Conservation (phyloP, 306 rosid genomes). For the Sindora glabra region DNA sequence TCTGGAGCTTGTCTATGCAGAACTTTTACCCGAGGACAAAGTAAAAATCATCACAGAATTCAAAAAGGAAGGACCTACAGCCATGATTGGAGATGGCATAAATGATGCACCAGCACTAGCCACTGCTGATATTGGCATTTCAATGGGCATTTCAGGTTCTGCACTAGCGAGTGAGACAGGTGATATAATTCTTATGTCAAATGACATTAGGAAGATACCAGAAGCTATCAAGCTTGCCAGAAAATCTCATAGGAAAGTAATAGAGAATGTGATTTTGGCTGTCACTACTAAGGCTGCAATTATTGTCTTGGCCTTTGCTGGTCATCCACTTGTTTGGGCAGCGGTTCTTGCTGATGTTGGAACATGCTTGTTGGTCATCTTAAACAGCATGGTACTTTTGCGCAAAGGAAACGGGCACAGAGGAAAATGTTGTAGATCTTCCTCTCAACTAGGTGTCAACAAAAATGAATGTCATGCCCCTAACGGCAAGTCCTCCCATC, state of each 20-base stretch:
- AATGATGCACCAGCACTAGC: slow-evolving; percentile 96
- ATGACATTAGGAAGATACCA: slow-evolving; percentile 76
- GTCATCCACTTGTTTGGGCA: slow-evolving; percentile 96
- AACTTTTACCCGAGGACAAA: slow-evolving; percentile 88
- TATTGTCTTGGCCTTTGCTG: slow-evolving; percentile 68
- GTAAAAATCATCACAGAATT: slow-evolving; percentile 56
- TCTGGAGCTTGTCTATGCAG: slow-evolving; percentile 63
- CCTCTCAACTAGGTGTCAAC: slow-evolving; percentile 23
- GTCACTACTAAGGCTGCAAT: slow-evolving; percentile 51
- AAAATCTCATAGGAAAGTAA: slow-evolving; percentile 49
- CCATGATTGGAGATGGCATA: slow-evolving; percentile 90
- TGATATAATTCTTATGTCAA: slow-evolving; percentile 71
- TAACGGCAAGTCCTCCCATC: slow-evolving; percentile 21
- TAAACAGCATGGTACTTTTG: slow-evolving; percentile 87
- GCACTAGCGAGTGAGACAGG: slow-evolving; percentile 89
- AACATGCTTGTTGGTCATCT: slow-evolving; percentile 71
- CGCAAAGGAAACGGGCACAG: slow-evolving; percentile 27
- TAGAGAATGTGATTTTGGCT: slow-evolving; percentile 57
- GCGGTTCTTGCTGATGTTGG: slow-evolving; percentile 98
- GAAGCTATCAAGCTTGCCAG: slow-evolving; percentile 72
- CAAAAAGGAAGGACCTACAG: slow-evolving; percentile 63
- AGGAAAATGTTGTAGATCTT: slow-evolving; percentile 37
- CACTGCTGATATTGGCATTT: slow-evolving; percentile 81
- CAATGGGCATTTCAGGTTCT: slow-evolving; percentile 98
- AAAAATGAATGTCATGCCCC: slow-evolving; percentile 30